Conservation (phyloP, 257 asterid genomes). For the Leonotis leonurus region DNA sequence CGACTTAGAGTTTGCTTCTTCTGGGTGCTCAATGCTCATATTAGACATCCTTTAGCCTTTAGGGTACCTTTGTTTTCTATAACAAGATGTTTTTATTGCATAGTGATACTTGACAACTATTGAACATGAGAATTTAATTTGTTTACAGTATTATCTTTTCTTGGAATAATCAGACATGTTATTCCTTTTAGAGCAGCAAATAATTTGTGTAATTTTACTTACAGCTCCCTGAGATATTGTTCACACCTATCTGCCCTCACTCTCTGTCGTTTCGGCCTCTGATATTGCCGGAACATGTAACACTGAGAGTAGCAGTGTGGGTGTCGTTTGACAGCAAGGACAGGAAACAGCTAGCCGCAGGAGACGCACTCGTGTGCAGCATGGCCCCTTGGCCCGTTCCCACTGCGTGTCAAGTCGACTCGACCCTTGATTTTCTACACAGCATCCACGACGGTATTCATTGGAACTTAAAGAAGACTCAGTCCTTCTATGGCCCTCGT, state of each 20-base stretch:
- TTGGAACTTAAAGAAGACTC: constrained; percentile 92
- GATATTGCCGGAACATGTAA: constrained; percentile 85
- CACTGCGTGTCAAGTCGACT: constrained; percentile 77
- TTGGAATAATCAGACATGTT: no score
- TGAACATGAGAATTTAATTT: no score
- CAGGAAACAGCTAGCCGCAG: constrained; percentile 71
- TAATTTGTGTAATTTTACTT: not conserved
- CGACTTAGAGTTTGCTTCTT: not conserved
- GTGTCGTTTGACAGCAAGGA: constrained; percentile 95
- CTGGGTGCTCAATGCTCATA: not conserved
- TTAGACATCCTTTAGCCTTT: not conserved
- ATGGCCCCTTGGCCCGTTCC: constrained; percentile 99
- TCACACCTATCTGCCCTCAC: constrained; percentile 98
- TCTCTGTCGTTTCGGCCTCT: constrained; percentile 91
- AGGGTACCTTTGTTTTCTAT: not conserved
- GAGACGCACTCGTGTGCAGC: constrained; percentile 90
- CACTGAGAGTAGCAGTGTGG: constrained; percentile 79
- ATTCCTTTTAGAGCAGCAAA: no score
- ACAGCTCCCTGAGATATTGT: constrained; percentile 89
- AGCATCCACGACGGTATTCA: constrained; percentile 95
- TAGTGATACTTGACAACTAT: no score
- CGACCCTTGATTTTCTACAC: constrained; percentile 73
- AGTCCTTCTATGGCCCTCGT: constrained; percentile 71
- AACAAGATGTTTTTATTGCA: no score
- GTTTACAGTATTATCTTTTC: no score